phyloP scores from a whole-genome alignment of 2,329 filamentous ascomycete species.

The Dothistroma pini region DNA sequence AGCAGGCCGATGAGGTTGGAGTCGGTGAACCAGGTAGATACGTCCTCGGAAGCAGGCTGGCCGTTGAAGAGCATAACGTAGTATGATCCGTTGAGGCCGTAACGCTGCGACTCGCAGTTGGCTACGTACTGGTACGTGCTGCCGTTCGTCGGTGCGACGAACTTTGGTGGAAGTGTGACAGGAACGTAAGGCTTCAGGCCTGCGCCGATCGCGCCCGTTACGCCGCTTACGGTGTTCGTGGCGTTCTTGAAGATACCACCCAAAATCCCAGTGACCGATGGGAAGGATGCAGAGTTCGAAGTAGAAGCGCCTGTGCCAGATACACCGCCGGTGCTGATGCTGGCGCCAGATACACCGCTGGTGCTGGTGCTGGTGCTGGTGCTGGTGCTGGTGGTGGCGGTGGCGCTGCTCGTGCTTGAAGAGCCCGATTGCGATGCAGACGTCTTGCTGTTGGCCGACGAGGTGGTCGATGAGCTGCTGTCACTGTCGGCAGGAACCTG shows the following conservation, averaged over 20 bases:
- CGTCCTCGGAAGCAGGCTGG: slow-evolving; percentile 39
- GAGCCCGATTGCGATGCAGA: no score
- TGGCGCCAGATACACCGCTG: neutral
- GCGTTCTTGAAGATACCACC: neutral
- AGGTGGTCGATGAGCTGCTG: neutral
- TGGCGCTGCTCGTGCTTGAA: neutral
- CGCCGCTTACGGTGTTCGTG: slow-evolving; percentile 27
- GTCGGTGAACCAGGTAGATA: slow-evolving; percentile 49
- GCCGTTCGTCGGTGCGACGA: slow-evolving; percentile 27
- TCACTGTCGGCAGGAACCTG: slow-evolving; percentile 17
- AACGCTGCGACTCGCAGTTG: slow-evolving; percentile 60
- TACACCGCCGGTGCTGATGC: no score
- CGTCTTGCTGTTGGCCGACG: neutral
- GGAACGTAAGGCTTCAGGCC: neutral
- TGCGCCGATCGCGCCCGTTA: slow-evolving; percentile 27
- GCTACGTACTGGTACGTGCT: slow-evolving; percentile 63
- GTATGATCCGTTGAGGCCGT: slow-evolving; percentile 60
- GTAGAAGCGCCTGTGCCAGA: neutral
- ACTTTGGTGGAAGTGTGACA: neutral
- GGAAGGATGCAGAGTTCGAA: neutral
- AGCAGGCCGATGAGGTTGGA: slow-evolving; percentile 60
- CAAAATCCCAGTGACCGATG: neutral
- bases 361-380: neutral
- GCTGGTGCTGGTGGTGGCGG: neutral
- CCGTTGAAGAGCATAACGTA: slow-evolving; percentile 66